Conservation (phyloP, 768 basidiomycete genomes). For the Hortiboletus flavorubellus region DNA sequence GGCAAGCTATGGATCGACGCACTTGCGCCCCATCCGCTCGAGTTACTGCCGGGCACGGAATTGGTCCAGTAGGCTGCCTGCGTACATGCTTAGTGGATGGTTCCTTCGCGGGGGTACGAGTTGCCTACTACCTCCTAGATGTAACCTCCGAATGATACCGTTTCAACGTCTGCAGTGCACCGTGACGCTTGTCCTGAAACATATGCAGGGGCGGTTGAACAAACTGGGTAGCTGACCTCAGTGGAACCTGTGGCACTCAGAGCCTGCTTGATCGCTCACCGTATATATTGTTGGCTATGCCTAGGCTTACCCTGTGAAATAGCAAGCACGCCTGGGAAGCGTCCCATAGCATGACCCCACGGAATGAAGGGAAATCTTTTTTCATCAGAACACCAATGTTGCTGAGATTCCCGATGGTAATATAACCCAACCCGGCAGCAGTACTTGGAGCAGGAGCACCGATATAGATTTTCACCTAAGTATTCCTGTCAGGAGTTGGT, state of each 20-base stretch:
- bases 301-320: conserved; percentile 6
- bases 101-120: not conserved
- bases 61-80: conserved; percentile 63
- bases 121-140: conserved; percentile 59
- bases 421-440: conserved; percentile 42
- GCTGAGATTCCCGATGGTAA: conserved; percentile 30
- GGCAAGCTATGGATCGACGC: conserved; percentile 19
- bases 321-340: conserved; percentile 37
- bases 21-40: conserved; percentile 67
- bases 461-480: conserved; percentile 40
- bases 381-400: conserved; percentile 34
- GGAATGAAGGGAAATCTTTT: conserved; percentile 40
- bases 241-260: conserved; percentile 61
- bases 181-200: conserved; percentile 41
- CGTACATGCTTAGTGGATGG: not conserved
- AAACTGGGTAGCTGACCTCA: conserved; percentile 63
- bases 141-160: conserved; percentile 57
- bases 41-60: conserved; percentile 43
- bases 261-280: conserved; percentile 60
- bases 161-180: conserved; percentile 47
- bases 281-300: conserved; percentile 51
- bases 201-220: conserved; percentile 54
- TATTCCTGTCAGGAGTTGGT: conserved; percentile 2
- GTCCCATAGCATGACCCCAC: conserved; percentile 45
- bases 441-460: conserved; percentile 40